Percentiles rank a stretch among this genome's conserved stretches.
Conservation (phyloP, 2,329 filamentous ascomycete genomes). For the Colletotrichum cuscutae region DNA sequence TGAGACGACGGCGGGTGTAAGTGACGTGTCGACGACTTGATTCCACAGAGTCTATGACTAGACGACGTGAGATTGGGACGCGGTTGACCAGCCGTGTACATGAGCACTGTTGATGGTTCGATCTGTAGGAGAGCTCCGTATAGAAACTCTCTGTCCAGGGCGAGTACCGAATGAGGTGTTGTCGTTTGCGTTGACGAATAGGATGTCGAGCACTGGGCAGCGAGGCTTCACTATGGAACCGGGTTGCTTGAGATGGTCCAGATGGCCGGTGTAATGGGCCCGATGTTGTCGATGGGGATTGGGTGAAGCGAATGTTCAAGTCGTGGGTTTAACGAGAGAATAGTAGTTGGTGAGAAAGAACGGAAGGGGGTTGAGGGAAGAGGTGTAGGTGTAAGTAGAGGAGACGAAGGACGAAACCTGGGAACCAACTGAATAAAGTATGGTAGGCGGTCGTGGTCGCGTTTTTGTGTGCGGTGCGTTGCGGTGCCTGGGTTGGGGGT, state of each 20-base stretch:
- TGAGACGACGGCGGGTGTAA: constrained; percentile 5
- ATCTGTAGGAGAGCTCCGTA: constrained; percentile 26
- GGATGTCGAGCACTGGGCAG: constrained; percentile 13
- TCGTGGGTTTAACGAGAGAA: constrained; percentile 30
- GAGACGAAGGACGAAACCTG: constrained; percentile 32
- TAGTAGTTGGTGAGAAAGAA: constrained; percentile 33
- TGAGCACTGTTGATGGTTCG: constrained; percentile 29
- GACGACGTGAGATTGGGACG: constrained; percentile 27
- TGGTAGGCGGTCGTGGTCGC: constrained; percentile 32
- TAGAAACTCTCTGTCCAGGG: constrained; percentile 30
- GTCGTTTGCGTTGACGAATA: constrained; percentile 2
- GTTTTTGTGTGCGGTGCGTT: constrained; percentile 28
- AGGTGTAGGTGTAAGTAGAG: constrained; percentile 30
- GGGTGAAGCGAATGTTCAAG: constrained; percentile 2
- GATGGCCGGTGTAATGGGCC: constrained; percentile 6
- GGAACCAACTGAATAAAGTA: constrained; percentile 33
- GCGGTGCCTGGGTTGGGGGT: constrained; percentile 28
- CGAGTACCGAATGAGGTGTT: constrained; percentile 4
- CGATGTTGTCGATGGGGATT: constrained; percentile 6
- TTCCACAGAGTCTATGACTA: constrained; percentile 6
- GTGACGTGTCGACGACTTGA: neutral
- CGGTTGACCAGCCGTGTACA: constrained; percentile 35
- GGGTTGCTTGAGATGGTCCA: neutral
- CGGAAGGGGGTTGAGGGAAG: constrained; percentile 21
- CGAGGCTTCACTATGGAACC: constrained; percentile 8